phyloP scores from a whole-genome alignment of 495 filamentous ascomycete species.

The Penicillium manginii region DNA sequence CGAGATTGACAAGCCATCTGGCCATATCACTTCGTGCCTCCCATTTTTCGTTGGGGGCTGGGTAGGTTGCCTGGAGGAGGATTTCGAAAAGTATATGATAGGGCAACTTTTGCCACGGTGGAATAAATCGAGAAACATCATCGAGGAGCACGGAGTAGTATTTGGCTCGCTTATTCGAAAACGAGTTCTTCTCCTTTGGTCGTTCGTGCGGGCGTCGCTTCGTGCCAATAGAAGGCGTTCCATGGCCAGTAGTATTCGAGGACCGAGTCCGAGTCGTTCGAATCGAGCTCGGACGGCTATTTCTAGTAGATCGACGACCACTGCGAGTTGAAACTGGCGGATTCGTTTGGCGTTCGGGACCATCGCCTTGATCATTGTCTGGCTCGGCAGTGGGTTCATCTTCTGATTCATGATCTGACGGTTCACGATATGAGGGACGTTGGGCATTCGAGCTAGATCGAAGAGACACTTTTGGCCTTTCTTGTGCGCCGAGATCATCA shows the following conservation, averaged over 20 bases:
- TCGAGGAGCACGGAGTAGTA: constrained; percentile 15
- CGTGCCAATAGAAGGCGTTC: not conserved
- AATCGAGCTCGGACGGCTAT: not conserved
- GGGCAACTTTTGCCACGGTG: constrained; percentile 70
- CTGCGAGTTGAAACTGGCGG: not conserved
- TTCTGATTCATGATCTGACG: constrained; percentile 29
- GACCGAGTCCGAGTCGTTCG: not conserved
- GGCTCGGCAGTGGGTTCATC: constrained; percentile 32
- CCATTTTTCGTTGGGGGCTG: constrained; percentile 55
- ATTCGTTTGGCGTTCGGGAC: not conserved
- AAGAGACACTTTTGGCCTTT: not conserved
- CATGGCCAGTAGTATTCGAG: not conserved
- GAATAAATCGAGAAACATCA: constrained; percentile 50
- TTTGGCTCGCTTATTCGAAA: constrained; percentile 36
- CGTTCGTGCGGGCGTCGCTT: not conserved
- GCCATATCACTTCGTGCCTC: constrained; percentile 45
- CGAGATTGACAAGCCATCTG: constrained; percentile 63
- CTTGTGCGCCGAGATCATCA: constrained; percentile 10
- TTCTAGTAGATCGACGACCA: not conserved
- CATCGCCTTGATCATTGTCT: constrained; percentile 15
- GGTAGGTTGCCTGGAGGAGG: constrained; percentile 66
- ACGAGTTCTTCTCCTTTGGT: not conserved
- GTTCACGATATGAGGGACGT: constrained; percentile 47
- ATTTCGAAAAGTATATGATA: constrained; percentile 72
- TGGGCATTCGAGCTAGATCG: not conserved